phyloP scores from a whole-genome alignment of 202 grass and related monocot genomes.

The Sporobolus alterniflorus region DNA sequence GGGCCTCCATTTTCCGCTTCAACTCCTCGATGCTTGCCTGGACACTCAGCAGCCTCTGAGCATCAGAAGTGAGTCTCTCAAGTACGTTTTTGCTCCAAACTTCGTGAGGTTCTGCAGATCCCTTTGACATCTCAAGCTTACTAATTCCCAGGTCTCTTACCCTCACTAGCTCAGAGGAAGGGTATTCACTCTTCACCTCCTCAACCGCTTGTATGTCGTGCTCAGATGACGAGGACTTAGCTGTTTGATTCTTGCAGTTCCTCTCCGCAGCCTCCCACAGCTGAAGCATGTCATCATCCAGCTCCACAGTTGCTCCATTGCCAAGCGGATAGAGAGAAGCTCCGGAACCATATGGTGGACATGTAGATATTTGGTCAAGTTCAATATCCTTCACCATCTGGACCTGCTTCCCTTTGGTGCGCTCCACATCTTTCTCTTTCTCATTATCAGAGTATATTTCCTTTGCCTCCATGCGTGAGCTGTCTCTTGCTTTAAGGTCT shows the following conservation, averaged over 20 bases:
- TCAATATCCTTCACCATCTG: slow-evolving; percentile 95
- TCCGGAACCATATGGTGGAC: slow-evolving; percentile 56
- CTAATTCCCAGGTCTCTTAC: slow-evolving; percentile 61
- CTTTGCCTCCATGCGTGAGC: slow-evolving; percentile 26
- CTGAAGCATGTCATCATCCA: slow-evolving; percentile 90
- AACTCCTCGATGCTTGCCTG: slow-evolving; percentile 64
- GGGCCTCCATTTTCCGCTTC: slow-evolving; percentile 74
- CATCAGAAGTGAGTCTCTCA: slow-evolving; percentile 69
- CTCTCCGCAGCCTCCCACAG: slow-evolving; percentile 95
- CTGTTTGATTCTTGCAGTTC: slow-evolving; percentile 60
- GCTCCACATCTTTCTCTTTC: slow-evolving; percentile 37
- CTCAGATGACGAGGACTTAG: slow-evolving; percentile 58
- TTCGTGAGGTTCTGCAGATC: slow-evolving; percentile 42
- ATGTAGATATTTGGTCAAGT: slow-evolving; percentile 80
- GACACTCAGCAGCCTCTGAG: slow-evolving; percentile 69
- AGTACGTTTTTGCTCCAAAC: slow-evolving; percentile 67
- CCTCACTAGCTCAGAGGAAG: slow-evolving; percentile 62
- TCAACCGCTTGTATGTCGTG: slow-evolving; percentile 66
- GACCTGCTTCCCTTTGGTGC: slow-evolving; percentile 59
- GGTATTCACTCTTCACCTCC: slow-evolving; percentile 69
- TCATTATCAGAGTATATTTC: slow-evolving; percentile 48
- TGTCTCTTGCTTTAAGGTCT: slow-evolving; percentile 58
- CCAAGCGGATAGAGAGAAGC: slow-evolving; percentile 40
- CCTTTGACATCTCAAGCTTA: slow-evolving; percentile 48
- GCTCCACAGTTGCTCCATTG: slow-evolving; percentile 48